Conservation (phyloP, 1,284 basidiomycete species). For the Marasmius fiardii region DNA sequence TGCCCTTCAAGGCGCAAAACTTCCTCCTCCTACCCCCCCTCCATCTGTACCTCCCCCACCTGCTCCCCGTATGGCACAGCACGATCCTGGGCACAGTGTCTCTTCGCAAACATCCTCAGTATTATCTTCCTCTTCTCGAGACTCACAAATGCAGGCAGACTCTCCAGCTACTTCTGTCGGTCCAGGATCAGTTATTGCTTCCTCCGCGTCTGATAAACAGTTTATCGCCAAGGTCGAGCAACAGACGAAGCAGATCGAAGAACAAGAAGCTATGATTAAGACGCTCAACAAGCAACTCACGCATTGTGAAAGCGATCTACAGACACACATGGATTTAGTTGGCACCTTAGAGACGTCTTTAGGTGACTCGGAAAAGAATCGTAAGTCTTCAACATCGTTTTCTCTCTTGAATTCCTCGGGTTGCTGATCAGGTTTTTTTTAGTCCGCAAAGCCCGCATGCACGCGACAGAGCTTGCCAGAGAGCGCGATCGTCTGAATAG, state of each 20-base stretch:
- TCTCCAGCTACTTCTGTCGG: slow-evolving; percentile 68
- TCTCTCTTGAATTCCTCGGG: slow-evolving; percentile 9
- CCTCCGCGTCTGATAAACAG: slow-evolving; percentile 49
- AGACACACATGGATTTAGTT: slow-evolving; percentile 90
- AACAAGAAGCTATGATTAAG: slow-evolving; percentile 88
- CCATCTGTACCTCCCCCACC: slow-evolving; percentile 87
- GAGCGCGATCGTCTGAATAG: slow-evolving; percentile 73
- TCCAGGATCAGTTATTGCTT: slow-evolving; percentile 32
- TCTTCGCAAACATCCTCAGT: slow-evolving; percentile 51
- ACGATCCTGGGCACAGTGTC: slow-evolving; percentile 39
- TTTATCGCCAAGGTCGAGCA: slow-evolving; percentile 60
- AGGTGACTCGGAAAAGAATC: slow-evolving; percentile 86
- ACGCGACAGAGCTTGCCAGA: slow-evolving; percentile 80
- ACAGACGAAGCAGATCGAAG: slow-evolving; percentile 72
- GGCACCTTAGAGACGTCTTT: slow-evolving; percentile 78
- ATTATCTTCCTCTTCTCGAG: slow-evolving; percentile 54
- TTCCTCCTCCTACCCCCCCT: slow-evolving; percentile 86
- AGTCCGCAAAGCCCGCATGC: slow-evolving; percentile 90
- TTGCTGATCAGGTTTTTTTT: slow-evolving; percentile 19
- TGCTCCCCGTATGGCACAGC: slow-evolving; percentile 49
- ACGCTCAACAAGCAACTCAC: slow-evolving; percentile 88
- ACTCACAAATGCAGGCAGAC: slow-evolving; percentile 56
- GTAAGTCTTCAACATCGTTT: slow-evolving; percentile 44
- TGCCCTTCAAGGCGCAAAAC: slow-evolving; percentile 64
- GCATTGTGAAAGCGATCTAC: slow-evolving; percentile 88